Evolutionary conservation across 2,329 filamentous ascomycete genomes (phyloP), one percentile per base, ranked within the genome.

Genomic region (Pseudocercospora eumusae): DNA sequence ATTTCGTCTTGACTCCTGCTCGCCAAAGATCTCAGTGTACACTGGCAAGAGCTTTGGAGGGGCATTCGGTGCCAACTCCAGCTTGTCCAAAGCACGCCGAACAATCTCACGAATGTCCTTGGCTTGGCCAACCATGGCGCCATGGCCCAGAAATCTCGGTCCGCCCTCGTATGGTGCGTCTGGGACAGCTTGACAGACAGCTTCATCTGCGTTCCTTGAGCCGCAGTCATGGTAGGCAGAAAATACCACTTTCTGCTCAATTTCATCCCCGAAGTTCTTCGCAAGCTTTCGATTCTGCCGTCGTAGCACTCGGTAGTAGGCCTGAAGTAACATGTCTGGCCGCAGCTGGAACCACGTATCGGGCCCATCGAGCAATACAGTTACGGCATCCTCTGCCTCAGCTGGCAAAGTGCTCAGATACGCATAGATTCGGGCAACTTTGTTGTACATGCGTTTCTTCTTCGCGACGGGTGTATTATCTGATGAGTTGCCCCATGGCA

Each of bases 11-110:
- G 78, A 79, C 68, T 84, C 82, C 67, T 84, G 83, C 33, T 80
- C 76, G 20, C 80, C 81, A 56, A 79, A 84, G 49, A 85, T 78
- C 60, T 81, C 77, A 2, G 80, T 76, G 56, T 84, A 76, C 9
- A 31, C 73, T 70, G 57, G 25, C 36, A 60, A 21, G 27, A 40
- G 47, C 27, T 44, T 44, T 25, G 55, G 25, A 23, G 33, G 33
- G 20, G 40, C 55, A 25, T 56, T 56, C 2, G 31, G 31, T 18
- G 23, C 18, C 28, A 56, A 23, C 18, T 57, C 55, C 15, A 62
- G 21, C 4, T 56, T 49, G n/a, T 68, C 52, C 33, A 79, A 63
- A 7, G 79, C 75, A 20, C 75, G 73, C 18, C 75, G 72, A 59
- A 64, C 52, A 42, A 64, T 62, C 6, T 49, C 62, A n/a, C 57